Conservation (phyloP, 805 yeast species). For the Pichia scutulata region DNA sequence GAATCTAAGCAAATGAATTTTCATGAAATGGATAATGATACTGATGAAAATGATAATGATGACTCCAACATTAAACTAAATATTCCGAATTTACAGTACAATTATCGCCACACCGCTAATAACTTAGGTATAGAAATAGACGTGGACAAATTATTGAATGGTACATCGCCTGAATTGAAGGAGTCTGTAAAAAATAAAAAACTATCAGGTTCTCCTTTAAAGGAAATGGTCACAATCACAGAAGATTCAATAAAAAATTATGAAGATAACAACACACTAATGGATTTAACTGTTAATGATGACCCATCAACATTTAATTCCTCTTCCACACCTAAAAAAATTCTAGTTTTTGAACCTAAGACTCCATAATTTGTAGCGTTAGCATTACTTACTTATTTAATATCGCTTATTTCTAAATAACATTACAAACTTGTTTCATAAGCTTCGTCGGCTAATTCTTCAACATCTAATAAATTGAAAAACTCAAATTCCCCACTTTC, state of each 20-base stretch:
- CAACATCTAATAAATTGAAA: conserved; percentile 48
- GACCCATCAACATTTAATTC: neutral
- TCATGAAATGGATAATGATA: conserved; percentile 9
- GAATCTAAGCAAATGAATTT: conserved; percentile 26
- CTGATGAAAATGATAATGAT: conserved; percentile 24
- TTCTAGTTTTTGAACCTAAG: neutral
- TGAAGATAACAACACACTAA: neutral
- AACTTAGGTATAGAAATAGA: neutral
- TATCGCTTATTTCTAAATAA: too few species aligned
- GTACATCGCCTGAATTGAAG: neutral
- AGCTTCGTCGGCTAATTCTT: conserved; percentile 47
- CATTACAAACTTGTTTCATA: conserved; percentile 15
- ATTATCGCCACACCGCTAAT: conserved; percentile 10
- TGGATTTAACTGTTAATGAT: neutral
- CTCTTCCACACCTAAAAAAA: neutral
- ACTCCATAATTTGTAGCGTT: conserved; percentile 3
- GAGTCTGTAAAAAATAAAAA: neutral
- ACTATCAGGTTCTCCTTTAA: conserved; percentile 2
- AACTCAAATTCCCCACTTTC: conserved; percentile 31
- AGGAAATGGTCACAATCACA: neutral
- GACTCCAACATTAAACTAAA: conserved; percentile 20
- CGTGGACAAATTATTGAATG: conserved; percentile 2
- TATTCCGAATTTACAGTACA: conserved; percentile 8
- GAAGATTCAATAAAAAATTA: neutral
- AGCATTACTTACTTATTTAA: neutral